Evolutionary conservation across 768 basidiomycete genomes (phyloP).

Genomic region (Kwoniella newhampshirensis): DNA sequence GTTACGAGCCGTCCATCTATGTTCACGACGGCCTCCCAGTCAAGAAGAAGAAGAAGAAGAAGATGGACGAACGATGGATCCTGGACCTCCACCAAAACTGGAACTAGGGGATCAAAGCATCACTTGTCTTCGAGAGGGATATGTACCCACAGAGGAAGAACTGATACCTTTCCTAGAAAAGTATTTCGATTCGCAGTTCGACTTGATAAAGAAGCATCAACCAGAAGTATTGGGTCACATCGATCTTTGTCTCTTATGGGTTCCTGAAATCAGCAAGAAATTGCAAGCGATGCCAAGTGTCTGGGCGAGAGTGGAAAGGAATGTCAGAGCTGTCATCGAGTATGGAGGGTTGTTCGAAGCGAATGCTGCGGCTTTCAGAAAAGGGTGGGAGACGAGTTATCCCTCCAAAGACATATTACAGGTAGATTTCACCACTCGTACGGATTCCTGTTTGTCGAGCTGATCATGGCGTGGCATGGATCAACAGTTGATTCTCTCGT

Average conservation of each 20-base stretch:
- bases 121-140: constrained; percentile 52
- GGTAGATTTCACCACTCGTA: constrained; percentile 58
- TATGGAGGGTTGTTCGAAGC: constrained; percentile 93
- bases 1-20: constrained; percentile 51
- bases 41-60: neutral
- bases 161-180: constrained; percentile 48
- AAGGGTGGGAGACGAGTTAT: constrained; percentile 82
- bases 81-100: constrained; percentile 10
- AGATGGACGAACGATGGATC: constrained; percentile 21
- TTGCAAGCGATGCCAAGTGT: constrained; percentile 58
- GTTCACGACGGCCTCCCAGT: neutral
- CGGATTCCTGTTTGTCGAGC: too few species aligned
- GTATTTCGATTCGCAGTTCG: constrained; percentile 85
- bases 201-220: constrained; percentile 66
- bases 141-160: constrained; percentile 4
- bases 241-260: constrained; percentile 86
- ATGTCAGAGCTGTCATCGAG: constrained; percentile 66
- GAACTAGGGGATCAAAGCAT: constrained; percentile 8
- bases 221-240: constrained; percentile 93
- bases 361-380: constrained; percentile 88
- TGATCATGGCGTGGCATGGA: neutral
- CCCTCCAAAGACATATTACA: constrained; percentile 74
- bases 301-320: constrained; percentile 68
- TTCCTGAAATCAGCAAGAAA: constrained; percentile 58
- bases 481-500: constrained; percentile 66